Evolutionary conservation across 192 early-diverging fungal genomes (phyloP).

Genomic region (Coemansia sp.): DNA sequence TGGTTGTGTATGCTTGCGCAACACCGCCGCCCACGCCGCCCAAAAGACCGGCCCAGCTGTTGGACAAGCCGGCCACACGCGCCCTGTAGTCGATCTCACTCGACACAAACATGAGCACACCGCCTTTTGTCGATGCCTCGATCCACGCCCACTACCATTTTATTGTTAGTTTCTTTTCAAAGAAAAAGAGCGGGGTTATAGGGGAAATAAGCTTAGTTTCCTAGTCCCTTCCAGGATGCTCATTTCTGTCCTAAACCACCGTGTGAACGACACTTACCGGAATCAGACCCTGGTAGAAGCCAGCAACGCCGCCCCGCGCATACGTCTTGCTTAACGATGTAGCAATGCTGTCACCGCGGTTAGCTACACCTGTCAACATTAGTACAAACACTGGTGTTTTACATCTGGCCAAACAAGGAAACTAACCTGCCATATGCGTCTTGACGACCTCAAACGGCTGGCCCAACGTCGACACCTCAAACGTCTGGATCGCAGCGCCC

Average conservation of each 20-base stretch:
- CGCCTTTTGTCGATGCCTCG: slow-evolving; percentile 78
- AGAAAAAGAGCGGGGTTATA: too few relatives aligned
- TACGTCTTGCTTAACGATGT: slow-evolving; percentile 76
- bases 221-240: too few relatives aligned
- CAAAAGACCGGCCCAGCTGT: slow-evolving; percentile 72
- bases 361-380: slow-evolving; percentile 47
- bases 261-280: slow-evolving; percentile 55
- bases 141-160: slow-evolving; percentile 67
- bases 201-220: too few relatives aligned
- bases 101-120: slow-evolving; percentile 72
- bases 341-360: slow-evolving; percentile 79
- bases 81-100: slow-evolving; percentile 70
- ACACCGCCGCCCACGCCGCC: slow-evolving; percentile 95
- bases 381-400: too few relatives aligned
- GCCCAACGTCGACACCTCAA: slow-evolving; percentile 89
- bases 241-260: background rate
- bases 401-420: too few relatives aligned
- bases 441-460: slow-evolving; percentile 97
- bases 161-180: too few relatives aligned
- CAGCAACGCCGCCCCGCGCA: slow-evolving; percentile 80
- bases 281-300: slow-evolving; percentile 94
- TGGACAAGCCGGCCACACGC: slow-evolving; percentile 42
- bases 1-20: slow-evolving; percentile 95
- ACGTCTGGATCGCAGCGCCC: slow-evolving; percentile 86
- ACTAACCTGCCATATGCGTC: slow-evolving; percentile 82